Base-by-base conservation (phyloP, 2,329 filamentous ascomycete genomes). In the Colletotrichum tabaci region DNA sequence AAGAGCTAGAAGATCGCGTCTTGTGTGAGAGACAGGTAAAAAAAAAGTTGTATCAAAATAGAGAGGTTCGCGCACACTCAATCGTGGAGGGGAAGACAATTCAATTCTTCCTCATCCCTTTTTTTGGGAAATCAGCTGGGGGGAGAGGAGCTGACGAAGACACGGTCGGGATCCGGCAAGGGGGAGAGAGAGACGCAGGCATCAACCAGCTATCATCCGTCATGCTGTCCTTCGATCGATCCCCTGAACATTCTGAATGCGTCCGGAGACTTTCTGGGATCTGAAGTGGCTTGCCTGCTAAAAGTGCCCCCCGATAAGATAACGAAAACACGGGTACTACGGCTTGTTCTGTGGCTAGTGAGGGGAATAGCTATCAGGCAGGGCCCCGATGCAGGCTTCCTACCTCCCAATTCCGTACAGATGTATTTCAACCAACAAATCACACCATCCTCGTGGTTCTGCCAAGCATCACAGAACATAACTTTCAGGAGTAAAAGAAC, bases 121-220 rank as follows among this genome's bases (percentile, higher is more conserved):
- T 70, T 71, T 71, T 60, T 38, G 9, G 16, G 38, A 7, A 40
- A 16, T 16, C 16, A 23, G 18, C 42, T 44, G 21, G 53, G 63
- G 15, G 15, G 18, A 13, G 61, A 35, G 67, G 50, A 26, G 68
- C 57, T 71, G 64, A 68, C 58, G 58, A 62, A 71, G 67, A 61
- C 67, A 62, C 57, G 26, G 50, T 55, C 38, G 64, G 62, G 49
- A 49, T 23, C 49, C 49, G 47, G 35, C 16, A 62, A 62, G 18
- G 23, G 49, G 35, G 47, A 42, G 13, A 40, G 6, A 26, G 23
- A 49, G 44, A 26, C 30, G 46, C 46, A 50, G 46, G 30, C 46
- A 40, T 50, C 42, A 46, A 23, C 46, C 49, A 57, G 46, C 49
- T 47, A 52, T 40, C 61, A 60, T 40, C 53, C 61, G 40, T 56